Base-by-base conservation (phyloP, 1,284 basidiomycete species). In the Heterobasidion occidentale region DNA sequence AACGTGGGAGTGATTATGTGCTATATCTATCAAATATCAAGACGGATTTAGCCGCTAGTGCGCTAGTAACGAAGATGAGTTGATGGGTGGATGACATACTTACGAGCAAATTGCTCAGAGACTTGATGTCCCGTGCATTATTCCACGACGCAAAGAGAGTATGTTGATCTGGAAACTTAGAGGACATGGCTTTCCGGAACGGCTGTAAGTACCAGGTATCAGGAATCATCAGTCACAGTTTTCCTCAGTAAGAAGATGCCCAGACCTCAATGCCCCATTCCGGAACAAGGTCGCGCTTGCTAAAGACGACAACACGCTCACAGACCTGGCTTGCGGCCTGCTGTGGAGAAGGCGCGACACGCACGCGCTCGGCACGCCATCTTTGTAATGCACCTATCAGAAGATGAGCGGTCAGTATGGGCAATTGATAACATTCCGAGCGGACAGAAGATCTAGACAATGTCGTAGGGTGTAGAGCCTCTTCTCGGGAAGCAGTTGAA, bases 281-380 rank as follows among this genome's bases (percentile, higher is more conserved):
- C 51, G 94, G 86, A 6, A 97, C 92, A 48, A 98, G 76, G 72
- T 99, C 97, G 46, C 88, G 81, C 74, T 98, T 98, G 64, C 93
- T 96, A 64, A 98, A 84, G 6, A 98, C 90, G 46, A 99, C 84
- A 45, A 99, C 79, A 54, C 90, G 88, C 71, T 94, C 88, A 64
- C 89, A 88, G 51, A 83, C 74, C 55, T 70, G 69, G 27, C 67
- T 67, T 27, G 53, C 53, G 8, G 56, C 60, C 0, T 56, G 51
- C 20, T 60, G 57, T 11, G 61, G 50, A 14, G 55, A 44, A 9
- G 56, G 33, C 19, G 56, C 60, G 34, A 59, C 46, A 34, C 48
- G 55, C 33, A 58, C 36, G 14, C 63, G 63, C 46, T 62, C 59
- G 12, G 53, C 15, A 9, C 61, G 60, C 63, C 63, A 64, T 47